Conservation (phyloP, 2,329 filamentous ascomycete species). For the Ophiognomonia clavigignenti-juglandacearum region DNA sequence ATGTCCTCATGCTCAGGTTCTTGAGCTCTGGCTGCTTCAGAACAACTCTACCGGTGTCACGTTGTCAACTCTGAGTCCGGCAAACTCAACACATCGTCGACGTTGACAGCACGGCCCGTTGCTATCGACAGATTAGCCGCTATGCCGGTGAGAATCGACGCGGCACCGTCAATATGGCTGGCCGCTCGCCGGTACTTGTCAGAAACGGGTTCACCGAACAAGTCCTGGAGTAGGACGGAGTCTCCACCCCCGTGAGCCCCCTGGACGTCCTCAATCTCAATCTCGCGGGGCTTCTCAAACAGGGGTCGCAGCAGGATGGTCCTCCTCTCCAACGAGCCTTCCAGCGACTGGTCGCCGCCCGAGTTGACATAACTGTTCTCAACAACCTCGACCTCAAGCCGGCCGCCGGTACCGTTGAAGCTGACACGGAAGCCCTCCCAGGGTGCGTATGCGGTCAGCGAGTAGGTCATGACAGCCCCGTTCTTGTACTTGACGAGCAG, state of each 20-base stretch:
- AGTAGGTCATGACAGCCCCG: conserved; percentile 55
- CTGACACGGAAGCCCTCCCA: conserved; percentile 57
- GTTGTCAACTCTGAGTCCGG: conserved; percentile 17
- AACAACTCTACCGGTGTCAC: not conserved
- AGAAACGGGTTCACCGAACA: conserved; percentile 49
- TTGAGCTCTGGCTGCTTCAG: too few species aligned
- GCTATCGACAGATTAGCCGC: conserved; percentile 54
- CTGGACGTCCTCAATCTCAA: conserved; percentile 45
- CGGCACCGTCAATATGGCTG: conserved; percentile 53
- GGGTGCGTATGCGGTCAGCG: conserved; percentile 54
- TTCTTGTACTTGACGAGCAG: conserved; percentile 53
- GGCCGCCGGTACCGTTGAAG: conserved; percentile 54
- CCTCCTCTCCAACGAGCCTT: conserved; percentile 47
- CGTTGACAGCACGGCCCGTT: conserved; percentile 50
- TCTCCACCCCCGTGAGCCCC: conserved; percentile 60
- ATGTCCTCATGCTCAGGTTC: too few species aligned
- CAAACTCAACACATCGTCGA: conserved; percentile 43
- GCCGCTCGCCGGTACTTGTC: conserved; percentile 52
- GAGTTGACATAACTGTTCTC: conserved; percentile 59
- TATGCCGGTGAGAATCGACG: conserved; percentile 56
- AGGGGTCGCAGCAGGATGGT: conserved; percentile 46
- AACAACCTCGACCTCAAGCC: conserved; percentile 57
- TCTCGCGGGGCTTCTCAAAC: conserved; percentile 51
- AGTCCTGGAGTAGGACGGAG: conserved; percentile 48
- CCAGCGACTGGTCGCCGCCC: conserved; percentile 50